Conservation (phyloP, 2,329 filamentous ascomycete genomes). For the Chaetomiaceae sp. region DNA sequence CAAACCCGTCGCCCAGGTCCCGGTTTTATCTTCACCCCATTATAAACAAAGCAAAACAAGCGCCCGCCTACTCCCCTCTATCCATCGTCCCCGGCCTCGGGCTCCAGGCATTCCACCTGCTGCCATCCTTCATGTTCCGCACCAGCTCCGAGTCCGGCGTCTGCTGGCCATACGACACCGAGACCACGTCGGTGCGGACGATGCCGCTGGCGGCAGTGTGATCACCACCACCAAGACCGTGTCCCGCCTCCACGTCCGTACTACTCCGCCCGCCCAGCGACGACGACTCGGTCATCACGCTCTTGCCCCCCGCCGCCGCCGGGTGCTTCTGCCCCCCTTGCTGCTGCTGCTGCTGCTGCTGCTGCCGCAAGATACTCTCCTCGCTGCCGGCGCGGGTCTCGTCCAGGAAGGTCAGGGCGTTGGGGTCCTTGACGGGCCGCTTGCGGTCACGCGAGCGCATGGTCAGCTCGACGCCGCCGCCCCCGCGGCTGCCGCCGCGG, state of each 20-base stretch:
- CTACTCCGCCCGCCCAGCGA: neutral
- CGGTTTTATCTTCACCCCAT: too few species aligned
- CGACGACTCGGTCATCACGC: neutral
- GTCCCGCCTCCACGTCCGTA: neutral
- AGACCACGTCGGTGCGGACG: neutral
- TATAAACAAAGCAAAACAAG: too few species aligned
- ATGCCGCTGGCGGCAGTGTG: neutral
- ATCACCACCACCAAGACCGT: neutral
- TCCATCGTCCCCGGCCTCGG: too few species aligned
- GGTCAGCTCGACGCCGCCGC: neutral
- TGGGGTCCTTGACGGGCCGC: neutral
- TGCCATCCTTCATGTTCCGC: too few species aligned
- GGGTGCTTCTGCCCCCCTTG: neutral
- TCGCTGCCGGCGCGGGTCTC: neutral
- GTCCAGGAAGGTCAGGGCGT: neutral
- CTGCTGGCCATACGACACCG: neutral
- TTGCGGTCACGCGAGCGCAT: neutral
- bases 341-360: neutral
- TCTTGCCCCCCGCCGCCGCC: neutral
- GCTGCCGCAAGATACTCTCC: neutral
- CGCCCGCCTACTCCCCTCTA: too few species aligned
- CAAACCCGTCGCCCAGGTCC: too few species aligned
- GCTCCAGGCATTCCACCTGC: too few species aligned
- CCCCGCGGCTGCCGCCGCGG: neutral
- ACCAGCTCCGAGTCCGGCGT: neutral